These are phyloP conservation scores for Boehmeria nivea DNA, from an alignment of 306 rosid species.

Conservation along the genomic window DNA sequence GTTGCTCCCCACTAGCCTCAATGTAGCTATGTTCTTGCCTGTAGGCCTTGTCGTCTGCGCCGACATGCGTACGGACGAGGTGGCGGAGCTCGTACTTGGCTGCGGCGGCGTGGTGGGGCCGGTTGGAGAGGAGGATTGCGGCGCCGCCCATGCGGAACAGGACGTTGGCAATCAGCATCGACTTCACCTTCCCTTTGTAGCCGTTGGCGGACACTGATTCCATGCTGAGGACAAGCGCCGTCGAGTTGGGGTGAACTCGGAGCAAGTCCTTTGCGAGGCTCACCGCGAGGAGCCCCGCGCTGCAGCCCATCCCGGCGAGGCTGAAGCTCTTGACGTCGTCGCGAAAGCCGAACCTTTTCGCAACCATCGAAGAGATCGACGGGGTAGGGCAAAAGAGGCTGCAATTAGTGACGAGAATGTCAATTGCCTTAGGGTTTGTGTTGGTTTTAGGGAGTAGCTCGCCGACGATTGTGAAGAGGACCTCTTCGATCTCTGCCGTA, in stretches of 20 bases:
- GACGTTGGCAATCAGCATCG: constrained; percentile 63
- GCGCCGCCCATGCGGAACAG: constrained; percentile 63
- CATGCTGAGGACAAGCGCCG: constrained; percentile 60
- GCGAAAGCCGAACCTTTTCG: constrained; percentile 52
- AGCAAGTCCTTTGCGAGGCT: constrained; percentile 62
- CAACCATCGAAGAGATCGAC: constrained; percentile 60
- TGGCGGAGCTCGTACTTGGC: constrained; percentile 61
- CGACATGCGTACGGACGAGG: constrained; percentile 60
- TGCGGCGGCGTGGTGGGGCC: constrained; percentile 28
- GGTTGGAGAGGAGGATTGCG: constrained; percentile 45
- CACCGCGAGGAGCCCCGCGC: constrained; percentile 63
- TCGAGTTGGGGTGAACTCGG: constrained; percentile 50
- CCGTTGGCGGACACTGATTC: constrained; percentile 65
- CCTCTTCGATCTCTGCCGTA: constrained; percentile 37
- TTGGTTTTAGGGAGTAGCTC: constrained; percentile 49
- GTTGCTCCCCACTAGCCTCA: too few relatives aligned
- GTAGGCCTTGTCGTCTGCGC: constrained; percentile 60
- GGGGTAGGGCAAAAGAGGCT: constrained; percentile 65
- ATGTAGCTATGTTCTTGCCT: not conserved
- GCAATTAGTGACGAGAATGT: constrained; percentile 60
- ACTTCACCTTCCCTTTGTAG: constrained; percentile 56
- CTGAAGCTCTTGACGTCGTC: constrained; percentile 60
- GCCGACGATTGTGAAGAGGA: constrained; percentile 42
- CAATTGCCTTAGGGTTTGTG: constrained; percentile 45
- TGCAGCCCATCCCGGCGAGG: constrained; percentile 75